Conservation (phyloP, 164 flowering plant genomes). For the Liriodendron chinense region DNA sequence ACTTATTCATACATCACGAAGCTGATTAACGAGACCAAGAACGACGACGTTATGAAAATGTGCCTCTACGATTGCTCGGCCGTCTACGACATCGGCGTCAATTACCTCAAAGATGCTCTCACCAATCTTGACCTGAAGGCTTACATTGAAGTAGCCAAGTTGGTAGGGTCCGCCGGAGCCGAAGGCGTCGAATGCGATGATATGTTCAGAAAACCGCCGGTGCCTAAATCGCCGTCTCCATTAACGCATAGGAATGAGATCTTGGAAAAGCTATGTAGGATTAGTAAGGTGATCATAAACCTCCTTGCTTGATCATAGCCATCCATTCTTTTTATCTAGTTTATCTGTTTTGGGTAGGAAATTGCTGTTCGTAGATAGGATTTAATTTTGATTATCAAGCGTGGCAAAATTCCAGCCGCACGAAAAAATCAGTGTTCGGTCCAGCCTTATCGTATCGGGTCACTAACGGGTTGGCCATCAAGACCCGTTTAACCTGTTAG, state of each 20-base stretch:
- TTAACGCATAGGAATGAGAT: neutral
- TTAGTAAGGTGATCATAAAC: neutral
- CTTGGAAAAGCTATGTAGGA: neutral
- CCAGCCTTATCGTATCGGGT: too few species aligned
- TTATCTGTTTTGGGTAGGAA: too few species aligned
- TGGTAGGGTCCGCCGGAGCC: neutral
- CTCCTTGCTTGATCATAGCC: neutral
- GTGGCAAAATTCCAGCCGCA: too few species aligned
- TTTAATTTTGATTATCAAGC: too few species aligned
- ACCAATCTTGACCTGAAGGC: neutral
- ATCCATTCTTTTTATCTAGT: too few species aligned
- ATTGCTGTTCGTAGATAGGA: too few species aligned
- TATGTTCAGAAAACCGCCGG: neutral
- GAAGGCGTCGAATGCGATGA: neutral
- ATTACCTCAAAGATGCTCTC: neutral
- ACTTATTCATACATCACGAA: neutral
- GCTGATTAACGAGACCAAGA: neutral
- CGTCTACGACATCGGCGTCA: conserved; percentile 1
- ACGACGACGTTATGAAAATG: neutral
- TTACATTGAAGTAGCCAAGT: neutral
- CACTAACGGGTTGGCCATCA: too few species aligned
- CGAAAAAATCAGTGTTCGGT: too few species aligned
- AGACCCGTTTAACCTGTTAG: too few species aligned
- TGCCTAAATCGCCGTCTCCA: neutral
- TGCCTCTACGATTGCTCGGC: neutral